A percentile compares a stretch with the other conserved stretches of the same genome.
phyloP scores from a whole-genome alignment of 2,329 filamentous ascomycete species.

The Colletotrichum falcatum region DNA sequence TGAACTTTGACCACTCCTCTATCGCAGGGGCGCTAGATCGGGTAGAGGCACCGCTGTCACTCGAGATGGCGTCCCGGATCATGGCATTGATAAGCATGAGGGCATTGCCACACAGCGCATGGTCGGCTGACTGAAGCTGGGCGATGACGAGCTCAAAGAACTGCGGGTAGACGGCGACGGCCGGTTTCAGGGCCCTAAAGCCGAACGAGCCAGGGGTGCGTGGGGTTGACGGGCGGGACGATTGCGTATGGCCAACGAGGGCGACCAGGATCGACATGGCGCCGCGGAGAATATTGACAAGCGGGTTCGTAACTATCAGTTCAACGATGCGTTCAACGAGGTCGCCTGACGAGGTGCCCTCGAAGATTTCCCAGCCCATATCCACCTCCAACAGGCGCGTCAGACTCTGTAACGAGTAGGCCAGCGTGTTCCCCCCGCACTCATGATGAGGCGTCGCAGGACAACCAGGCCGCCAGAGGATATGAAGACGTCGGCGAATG shows the following conservation, averaged over 20 bases:
- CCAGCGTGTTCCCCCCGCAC: conserved; percentile 89
- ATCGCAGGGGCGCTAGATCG: conserved; percentile 50
- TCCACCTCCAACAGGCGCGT: conserved; percentile 91
- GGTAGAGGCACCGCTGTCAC: conserved; percentile 62
- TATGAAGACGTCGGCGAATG: conserved; percentile 97
- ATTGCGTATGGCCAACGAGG: conserved; percentile 87
- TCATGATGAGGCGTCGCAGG: conserved; percentile 85
- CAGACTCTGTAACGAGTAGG: conserved; percentile 92
- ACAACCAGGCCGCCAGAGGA: conserved; percentile 86
- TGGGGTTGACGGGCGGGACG: conserved; percentile 54
- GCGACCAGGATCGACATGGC: conserved; percentile 97
- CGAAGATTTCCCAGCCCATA: conserved; percentile 95
- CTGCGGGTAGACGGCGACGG: conserved; percentile 89
- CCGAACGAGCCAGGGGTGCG: conserved; percentile 76
- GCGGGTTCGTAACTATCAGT: conserved; percentile 91
- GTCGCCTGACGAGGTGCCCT: conserved; percentile 71
- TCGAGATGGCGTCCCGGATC: conserved; percentile 89
- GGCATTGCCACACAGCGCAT: conserved; percentile 94
- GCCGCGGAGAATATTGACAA: conserved; percentile 96
- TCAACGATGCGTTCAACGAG: conserved; percentile 85
- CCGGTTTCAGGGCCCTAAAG: conserved; percentile 91
- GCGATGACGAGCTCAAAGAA: conserved; percentile 95
- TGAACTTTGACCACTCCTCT: conserved; percentile 94
- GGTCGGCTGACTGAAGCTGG: conserved; percentile 92
- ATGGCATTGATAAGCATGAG: conserved; percentile 95